Conservation (phyloP, 345 rosid species). For the Populus nigra region DNA sequence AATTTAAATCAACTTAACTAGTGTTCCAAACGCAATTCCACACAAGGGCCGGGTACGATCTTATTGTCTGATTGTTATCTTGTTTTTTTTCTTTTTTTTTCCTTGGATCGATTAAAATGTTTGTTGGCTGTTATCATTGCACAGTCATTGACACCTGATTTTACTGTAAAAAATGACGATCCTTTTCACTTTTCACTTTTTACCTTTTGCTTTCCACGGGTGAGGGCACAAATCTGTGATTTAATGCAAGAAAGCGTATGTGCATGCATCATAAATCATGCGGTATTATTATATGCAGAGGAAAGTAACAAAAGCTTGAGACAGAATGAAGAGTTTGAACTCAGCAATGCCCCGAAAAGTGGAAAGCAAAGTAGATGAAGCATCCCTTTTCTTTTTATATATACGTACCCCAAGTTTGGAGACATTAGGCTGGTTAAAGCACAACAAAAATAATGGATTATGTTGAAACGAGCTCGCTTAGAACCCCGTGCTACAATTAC, state of each 20-base stretch:
- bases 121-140: too few species aligned
- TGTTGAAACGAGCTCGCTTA: constrained; percentile 1
- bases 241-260: background rate
- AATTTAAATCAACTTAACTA: background rate
- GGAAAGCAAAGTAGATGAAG: constrained; percentile 12
- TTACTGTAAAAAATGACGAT: background rate
- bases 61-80: background rate
- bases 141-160: background rate
- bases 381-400: background rate
- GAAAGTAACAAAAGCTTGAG: background rate
- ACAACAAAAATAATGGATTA: constrained; percentile 22
- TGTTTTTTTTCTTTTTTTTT: too few species aligned
- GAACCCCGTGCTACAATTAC: background rate
- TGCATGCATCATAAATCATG: constrained; percentile 16
- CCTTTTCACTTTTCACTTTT: background rate
- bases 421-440: constrained; percentile 46
- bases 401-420: constrained; percentile 14
- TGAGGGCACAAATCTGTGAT: background rate
- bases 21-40: background rate
- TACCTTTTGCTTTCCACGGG: background rate
- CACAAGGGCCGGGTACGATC: background rate
- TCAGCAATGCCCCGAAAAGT: constrained; percentile 18
- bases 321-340: constrained; percentile 7
- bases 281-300: background rate
- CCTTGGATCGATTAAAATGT: too few species aligned